Conservation (phyloP, 352 stramenopile genomes). For the Chrysophaeum taylorii region DNA sequence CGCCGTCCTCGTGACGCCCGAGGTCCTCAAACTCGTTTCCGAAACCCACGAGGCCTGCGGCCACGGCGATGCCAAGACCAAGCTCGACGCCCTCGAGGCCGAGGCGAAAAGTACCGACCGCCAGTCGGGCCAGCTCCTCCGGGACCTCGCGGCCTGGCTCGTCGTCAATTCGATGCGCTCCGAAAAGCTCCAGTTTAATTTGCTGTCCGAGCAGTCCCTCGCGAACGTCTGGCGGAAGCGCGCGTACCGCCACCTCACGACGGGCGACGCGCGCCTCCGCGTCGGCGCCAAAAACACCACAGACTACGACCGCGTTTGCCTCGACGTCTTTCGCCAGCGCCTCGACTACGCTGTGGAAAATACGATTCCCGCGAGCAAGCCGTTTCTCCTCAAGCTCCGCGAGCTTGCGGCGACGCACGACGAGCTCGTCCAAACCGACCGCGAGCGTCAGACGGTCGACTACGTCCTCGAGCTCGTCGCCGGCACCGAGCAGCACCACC, state of each 20-base stretch:
- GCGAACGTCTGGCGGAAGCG: constrained; percentile 94
- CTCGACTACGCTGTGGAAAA: constrained; percentile 77
- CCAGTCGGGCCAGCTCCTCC: constrained; percentile 28
- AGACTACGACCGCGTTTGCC: constrained; percentile 23
- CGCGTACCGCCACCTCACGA: constrained; percentile 72
- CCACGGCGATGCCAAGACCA: background rate
- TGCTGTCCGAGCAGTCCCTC: constrained; percentile 88
- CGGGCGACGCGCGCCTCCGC: constrained; percentile 51
- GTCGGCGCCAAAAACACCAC: constrained; percentile 40
- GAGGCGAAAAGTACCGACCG: too few relatives aligned
- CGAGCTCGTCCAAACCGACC: constrained; percentile 60
- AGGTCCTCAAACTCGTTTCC: constrained; percentile 53
- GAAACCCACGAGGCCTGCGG: constrained; percentile 27
- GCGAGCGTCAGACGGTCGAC: constrained; percentile 27
- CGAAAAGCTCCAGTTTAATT: constrained; percentile 97
- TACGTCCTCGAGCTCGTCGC: constrained; percentile 20
- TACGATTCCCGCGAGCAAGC: constrained; percentile 53
- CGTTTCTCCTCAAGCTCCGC: constrained; percentile 58
- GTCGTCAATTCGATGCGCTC: constrained; percentile 99
- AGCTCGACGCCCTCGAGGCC: background rate
- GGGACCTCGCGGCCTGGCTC: constrained; percentile 92
- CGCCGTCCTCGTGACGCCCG: constrained; percentile 62
- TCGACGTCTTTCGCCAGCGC: constrained; percentile 72
- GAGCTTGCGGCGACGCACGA: constrained; percentile 53
- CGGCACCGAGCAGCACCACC: too few relatives aligned